phyloP scores from a whole-genome alignment of 495 filamentous ascomycete genomes.

The Clohesyomyces aquaticus region DNA sequence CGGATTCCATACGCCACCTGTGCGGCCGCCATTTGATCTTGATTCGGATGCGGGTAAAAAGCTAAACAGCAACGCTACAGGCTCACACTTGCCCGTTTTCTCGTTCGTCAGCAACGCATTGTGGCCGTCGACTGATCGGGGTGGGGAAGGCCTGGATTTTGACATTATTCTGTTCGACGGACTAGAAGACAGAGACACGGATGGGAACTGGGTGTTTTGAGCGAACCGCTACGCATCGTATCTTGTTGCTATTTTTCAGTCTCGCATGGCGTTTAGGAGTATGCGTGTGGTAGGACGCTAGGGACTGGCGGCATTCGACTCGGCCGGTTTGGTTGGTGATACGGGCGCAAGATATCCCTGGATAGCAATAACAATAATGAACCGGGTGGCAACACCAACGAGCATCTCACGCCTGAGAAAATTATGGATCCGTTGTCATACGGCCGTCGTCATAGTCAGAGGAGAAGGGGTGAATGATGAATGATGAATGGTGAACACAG shows the following conservation, averaged over 20 bases:
- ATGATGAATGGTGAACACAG: too few species aligned
- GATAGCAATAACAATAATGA: neutral
- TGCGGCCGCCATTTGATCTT: constrained; percentile 20
- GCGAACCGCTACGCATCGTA: neutral
- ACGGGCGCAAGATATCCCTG: constrained; percentile 12
- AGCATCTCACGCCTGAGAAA: neutral
- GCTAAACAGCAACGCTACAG: constrained; percentile 13
- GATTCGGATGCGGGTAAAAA: constrained; percentile 29
- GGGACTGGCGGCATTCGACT: neutral
- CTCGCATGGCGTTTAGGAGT: too few species aligned
- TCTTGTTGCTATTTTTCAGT: neutral
- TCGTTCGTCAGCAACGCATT: constrained; percentile 36
- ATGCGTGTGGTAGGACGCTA: constrained; percentile 1
- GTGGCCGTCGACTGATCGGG: constrained; percentile 15
- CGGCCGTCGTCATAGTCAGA: too few species aligned
- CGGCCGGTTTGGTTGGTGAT: too few species aligned
- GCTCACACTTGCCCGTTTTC: constrained; percentile 27
- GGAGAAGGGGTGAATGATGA: too few species aligned
- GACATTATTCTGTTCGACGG: constrained; percentile 36
- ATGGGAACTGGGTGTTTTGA: constrained; percentile 38
- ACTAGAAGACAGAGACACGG: constrained; percentile 28
- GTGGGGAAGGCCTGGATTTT: constrained; percentile 21
- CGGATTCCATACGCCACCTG: constrained; percentile 12
- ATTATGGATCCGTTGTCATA: neutral
- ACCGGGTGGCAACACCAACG: neutral